Evolutionary conservation across 345 rosid species (phyloP), one percentile per base, ranked within the genome.

Genomic region (Salix arbutifolia): DNA sequence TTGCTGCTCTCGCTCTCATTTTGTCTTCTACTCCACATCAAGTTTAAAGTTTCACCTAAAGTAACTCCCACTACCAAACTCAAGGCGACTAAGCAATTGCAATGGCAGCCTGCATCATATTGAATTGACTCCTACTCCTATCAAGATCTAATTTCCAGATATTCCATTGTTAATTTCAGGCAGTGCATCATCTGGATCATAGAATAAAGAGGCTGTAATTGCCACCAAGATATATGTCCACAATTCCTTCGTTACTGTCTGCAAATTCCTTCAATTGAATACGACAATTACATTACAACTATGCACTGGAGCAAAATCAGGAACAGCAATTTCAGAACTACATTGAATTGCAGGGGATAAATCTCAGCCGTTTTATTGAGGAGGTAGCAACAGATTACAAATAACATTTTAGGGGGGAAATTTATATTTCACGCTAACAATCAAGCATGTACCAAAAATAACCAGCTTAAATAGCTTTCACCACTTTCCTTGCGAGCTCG

Each of bases 11-110:
- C 52, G 52, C 52, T 46, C 52, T 46, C 52, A 14, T 46, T 46
- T 3, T 46, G 52, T 4, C 52, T 79, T 80, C 75, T 74, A 79
- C 79, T 81, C 80, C 83, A 74, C 37, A 35, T 53, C 66, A 42
- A 30, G 70, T 61, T 71, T 71, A 14, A 65, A 61, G 67, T 50
- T 72, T 78, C 79, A 67, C 46, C 73, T 23, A 71, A 62, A 68
- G 40, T 48, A 52, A 28, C 70, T 26, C 28, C 71, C 71, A 50
- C 75, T 11, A 65, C 79, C 78, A 44, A 70, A 72, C 67, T 21
- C 73, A 9, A 8, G 64, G 50, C 26, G 28, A 4, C 28, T 9
- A 3, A 26, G 35, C 28, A 31, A 67, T 30, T 31, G 38, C 56
- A 14, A 13, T 23, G 72, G 50, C 30, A 42, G 28, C 72, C 67